Conservation (phyloP, 257 asterid genomes). For the Cynanchum wilfordii region DNA sequence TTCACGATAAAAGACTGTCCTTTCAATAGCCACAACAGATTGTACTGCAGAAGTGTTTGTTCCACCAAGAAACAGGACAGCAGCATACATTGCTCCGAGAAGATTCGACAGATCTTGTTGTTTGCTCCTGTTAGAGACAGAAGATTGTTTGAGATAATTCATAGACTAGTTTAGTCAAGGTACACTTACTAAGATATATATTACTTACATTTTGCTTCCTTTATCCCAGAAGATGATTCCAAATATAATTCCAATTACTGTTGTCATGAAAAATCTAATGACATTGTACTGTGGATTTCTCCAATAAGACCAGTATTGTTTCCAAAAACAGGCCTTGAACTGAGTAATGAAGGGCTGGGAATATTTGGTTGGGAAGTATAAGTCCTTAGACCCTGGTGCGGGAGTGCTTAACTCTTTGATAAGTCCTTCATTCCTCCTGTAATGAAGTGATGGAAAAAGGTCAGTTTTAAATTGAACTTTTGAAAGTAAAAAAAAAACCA, state of each 20-base stretch:
- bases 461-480: background rate
- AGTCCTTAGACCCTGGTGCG: conserved; percentile 38
- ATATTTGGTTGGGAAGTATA: conserved; percentile 57
- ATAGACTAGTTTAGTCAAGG: background rate
- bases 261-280: conserved; percentile 57
- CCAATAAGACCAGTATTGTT: conserved; percentile 69
- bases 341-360: conserved; percentile 51
- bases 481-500: background rate
- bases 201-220: conserved; percentile 52
- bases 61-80: conserved; percentile 64
- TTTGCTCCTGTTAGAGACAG: conserved; percentile 33
- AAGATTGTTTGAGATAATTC: background rate
- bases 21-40: conserved; percentile 59
- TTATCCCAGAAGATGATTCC: conserved; percentile 64
- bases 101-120: conserved; percentile 58
- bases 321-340: conserved; percentile 56
- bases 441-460: background rate
- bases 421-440: conserved; percentile 52
- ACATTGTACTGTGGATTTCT: conserved; percentile 68
- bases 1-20: conserved; percentile 62
- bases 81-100: conserved; percentile 66
- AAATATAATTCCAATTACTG: conserved; percentile 50
- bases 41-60: conserved; percentile 64
- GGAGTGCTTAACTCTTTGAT: conserved; percentile 40
- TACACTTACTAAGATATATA: background rate